phyloP scores from a whole-genome alignment of 75 land plant species.

The Larix kaempferi region DNA sequence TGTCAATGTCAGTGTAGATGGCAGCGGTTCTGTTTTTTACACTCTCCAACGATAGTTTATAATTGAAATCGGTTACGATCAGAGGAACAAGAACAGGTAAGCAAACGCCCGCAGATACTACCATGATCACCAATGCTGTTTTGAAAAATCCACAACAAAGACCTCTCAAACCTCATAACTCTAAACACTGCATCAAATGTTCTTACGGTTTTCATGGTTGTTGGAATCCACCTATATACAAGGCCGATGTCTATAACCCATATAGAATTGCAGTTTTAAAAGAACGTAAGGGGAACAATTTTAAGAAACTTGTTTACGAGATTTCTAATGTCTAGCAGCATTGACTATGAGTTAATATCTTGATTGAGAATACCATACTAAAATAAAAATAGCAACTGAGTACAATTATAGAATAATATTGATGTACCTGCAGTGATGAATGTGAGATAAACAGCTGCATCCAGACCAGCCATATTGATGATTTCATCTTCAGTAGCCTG shows the following conservation, averaged over 20 bases:
- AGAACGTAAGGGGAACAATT: too few relatives aligned
- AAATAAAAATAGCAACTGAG: too few relatives aligned
- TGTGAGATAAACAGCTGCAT: slow-evolving; percentile 78
- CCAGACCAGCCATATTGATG: slow-evolving; percentile 62
- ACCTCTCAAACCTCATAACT: not conserved
- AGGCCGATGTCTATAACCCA: not conserved
- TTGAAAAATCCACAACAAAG: slow-evolving; percentile 9
- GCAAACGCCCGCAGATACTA: slow-evolving; percentile 52
- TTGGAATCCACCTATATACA: too few relatives aligned
- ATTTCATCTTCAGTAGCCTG: slow-evolving; percentile 49
- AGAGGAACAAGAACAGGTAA: slow-evolving; percentile 77
- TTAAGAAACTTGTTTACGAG: too few relatives aligned
- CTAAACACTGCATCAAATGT: too few relatives aligned
- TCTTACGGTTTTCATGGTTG: too few relatives aligned
- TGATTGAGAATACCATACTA: too few relatives aligned
- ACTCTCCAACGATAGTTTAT: not conserved
- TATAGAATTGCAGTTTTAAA: not conserved
- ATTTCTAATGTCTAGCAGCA: too few relatives aligned
- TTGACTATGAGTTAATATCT: too few relatives aligned
- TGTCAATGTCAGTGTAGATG: slow-evolving; percentile 56
- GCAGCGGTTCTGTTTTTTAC: slow-evolving; percentile 15
- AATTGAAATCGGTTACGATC: slow-evolving; percentile 42
- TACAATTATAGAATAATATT: too few relatives aligned
- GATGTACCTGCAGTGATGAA: slow-evolving; percentile 62
- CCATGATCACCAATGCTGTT: slow-evolving; percentile 70